Base-by-base conservation (phyloP, 495 filamentous ascomycete species). In the Copromyces sp. region DNA sequence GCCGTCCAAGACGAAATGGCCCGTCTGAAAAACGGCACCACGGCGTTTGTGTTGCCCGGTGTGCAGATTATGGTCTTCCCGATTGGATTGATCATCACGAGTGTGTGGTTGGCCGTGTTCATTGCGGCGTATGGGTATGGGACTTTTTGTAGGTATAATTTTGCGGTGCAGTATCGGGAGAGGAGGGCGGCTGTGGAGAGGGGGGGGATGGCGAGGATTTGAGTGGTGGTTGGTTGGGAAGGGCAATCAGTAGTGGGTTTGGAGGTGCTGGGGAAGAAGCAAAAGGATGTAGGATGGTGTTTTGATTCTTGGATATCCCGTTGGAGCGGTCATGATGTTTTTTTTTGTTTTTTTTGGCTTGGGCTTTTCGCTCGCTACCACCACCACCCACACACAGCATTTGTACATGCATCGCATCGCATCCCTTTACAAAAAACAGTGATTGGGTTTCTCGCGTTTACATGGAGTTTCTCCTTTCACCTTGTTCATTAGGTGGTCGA, bases 11-110 rank as follows among this genome's bases (percentile, higher is more conserved):
- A 75, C 7, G 74, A 81, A n/a, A 73, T 82, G 2, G 74, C 69
- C 0, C 69, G 74, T 8, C 70, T 86, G 24, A 74, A 73, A 41
- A 81, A 83, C 70, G 83, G 83, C 71, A 83, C 75, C 0, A 79
- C 81, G n/a, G 81, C 85, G 1, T 93, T 92, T 77, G 84, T 90
- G 1, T 79, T 93, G 1, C 91, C 91, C 0, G 92, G 92, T 4
- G 87, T 86, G 41, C 85, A 86, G 35, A 86, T 93, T 68, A 80
- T 89, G 68, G 89, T 91, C 69, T 90, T 91, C 80, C 92, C 92
- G 1, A 81, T 89, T 24, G 91, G 92, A 9, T 79, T 91, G 9
- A 81, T 93, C 74, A 82, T 94, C 71, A 92, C 88, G 11, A 81
- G 86, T 61, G 75, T 86, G 29, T 94, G 92, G 89, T 76, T 86